Evolutionary conservation across 805 yeast species (phyloP).

Genomic region (Barnettozyma wickerhamii): DNA sequence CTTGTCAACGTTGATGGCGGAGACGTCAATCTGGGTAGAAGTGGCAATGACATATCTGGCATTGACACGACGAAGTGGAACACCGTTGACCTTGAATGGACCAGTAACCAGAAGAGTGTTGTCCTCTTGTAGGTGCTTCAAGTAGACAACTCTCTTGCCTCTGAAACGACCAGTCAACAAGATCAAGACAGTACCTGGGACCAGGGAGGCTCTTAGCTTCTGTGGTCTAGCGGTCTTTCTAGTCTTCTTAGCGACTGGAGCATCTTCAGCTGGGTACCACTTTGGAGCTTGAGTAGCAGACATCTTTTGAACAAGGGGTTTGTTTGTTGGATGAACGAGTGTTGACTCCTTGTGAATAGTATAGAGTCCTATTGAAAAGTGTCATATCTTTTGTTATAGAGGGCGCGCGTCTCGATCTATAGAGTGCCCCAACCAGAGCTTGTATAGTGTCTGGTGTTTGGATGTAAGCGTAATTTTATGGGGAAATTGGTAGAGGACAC

Average conservation of each 20-base stretch:
- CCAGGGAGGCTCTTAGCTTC: constrained; percentile 91
- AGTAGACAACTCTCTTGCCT: constrained; percentile 99
- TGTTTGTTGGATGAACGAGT: constrained; percentile 2
- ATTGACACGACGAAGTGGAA: constrained; percentile 98
- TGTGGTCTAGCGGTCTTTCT: constrained; percentile 93
- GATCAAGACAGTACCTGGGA: constrained; percentile 97
- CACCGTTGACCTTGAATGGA: constrained; percentile 99
- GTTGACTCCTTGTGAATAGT: neutral
- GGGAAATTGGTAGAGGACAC: constrained; percentile 1
- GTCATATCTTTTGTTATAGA: neutral
- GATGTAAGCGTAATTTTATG: neutral
- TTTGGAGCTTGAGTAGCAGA: constrained; percentile 58
- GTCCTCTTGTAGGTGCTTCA: constrained; percentile 89
- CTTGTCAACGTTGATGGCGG: constrained; percentile 80
- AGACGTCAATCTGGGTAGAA: constrained; percentile 83
- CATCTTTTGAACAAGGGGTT: constrained; percentile 12
- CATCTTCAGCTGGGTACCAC: constrained; percentile 94
- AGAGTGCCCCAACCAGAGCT: no score
- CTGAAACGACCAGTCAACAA: constrained; percentile 99
- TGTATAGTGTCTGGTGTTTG: neutral
- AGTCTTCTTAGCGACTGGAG: constrained; percentile 79
- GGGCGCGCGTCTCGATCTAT: no score
- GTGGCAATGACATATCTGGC: constrained; percentile 99
- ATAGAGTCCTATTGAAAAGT: neutral
- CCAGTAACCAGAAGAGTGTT: constrained; percentile 96